Evolutionary conservation across 2,329 filamentous ascomycete species (phyloP).

Genomic region (Cytospora piceae): DNA sequence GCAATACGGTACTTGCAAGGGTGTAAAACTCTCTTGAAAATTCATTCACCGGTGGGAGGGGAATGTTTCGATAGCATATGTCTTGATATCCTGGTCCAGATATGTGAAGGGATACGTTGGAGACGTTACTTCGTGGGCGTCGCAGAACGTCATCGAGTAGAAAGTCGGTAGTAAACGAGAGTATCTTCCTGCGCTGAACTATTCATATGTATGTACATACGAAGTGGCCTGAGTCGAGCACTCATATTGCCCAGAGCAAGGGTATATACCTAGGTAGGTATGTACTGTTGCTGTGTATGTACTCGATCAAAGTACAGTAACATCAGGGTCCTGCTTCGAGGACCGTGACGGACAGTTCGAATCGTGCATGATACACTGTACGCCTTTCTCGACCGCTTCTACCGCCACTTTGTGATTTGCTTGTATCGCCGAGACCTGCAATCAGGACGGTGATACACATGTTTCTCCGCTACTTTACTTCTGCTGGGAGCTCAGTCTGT

Average conservation of each 20-base stretch:
- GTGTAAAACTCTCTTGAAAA: background rate
- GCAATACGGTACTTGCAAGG: background rate
- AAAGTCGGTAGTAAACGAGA: conserved; percentile 5
- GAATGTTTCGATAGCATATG: background rate
- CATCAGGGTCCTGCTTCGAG: background rate
- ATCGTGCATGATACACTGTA: background rate
- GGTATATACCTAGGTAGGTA: background rate
- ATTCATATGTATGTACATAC: conserved; percentile 9
- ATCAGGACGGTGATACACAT: background rate
- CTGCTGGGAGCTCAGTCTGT: background rate
- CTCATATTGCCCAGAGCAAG: background rate
- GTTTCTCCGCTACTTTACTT: conserved; percentile 24
- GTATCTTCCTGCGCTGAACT: background rate
- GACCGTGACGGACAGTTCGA: background rate
- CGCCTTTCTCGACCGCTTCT: background rate
- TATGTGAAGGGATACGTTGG: background rate
- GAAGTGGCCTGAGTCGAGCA: conserved; percentile 13
- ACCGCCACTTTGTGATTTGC: conserved; percentile 16
- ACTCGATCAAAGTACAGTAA: background rate
- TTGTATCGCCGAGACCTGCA: conserved; percentile 25
- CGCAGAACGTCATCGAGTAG: conserved; percentile 8
- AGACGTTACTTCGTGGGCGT: conserved; percentile 12
- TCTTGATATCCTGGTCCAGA: background rate
- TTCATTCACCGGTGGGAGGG: background rate
- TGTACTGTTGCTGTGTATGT: background rate